Evolutionary conservation across 202 grass and related monocot genomes (phyloP), one percentile per base, ranked within the genome.

Genomic region (Alloteropsis angusta): DNA sequence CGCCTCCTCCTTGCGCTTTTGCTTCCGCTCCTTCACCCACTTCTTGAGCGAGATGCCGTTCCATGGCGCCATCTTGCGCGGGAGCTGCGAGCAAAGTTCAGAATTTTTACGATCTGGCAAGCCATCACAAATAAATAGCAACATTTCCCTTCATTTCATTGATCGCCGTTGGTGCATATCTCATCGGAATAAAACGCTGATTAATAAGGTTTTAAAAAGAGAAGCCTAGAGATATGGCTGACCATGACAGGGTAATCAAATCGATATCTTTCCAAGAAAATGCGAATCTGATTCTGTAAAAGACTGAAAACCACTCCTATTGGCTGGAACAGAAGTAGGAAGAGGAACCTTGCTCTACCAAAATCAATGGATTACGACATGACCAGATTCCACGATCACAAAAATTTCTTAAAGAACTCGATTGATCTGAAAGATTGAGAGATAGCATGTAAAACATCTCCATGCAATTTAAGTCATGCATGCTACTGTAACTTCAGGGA

Each of bases 21-120:
- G 96, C 82, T 99, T 95, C 60, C 89, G 84, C 76, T 99, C 96
- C 88, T 93, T 99, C 13, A 99, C 78, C 96, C 96, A 93, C 80
- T 99, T 99, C 86, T 95, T 99, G 42, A 95, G 83, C 46, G 85
- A 90, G 37, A 93, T 84, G 32, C 83, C 81, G 46, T 86, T 95
- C 95, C 92, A 98, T 25, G 92, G 76, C 6, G 85, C 46, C 68
- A 98, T 90, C 79, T 93, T 93, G 64, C 84, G 92, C 42, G 81
- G 86, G 60, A 93, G 76, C 91, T 93, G 85, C 77, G 61, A 10
- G 18, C 39, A 19, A n/a, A 36, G 72, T 55, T 84, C 76, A 87
- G 50, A 3, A 74, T 16, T 35, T 76, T 84, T 7, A 49, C 49
- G 57, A 11, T 42, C 68, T 22, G 32, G 12, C 3, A 58, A 38